Conservation (phyloP, 176 grass and related monocot genomes). For the Musa beccarii region DNA sequence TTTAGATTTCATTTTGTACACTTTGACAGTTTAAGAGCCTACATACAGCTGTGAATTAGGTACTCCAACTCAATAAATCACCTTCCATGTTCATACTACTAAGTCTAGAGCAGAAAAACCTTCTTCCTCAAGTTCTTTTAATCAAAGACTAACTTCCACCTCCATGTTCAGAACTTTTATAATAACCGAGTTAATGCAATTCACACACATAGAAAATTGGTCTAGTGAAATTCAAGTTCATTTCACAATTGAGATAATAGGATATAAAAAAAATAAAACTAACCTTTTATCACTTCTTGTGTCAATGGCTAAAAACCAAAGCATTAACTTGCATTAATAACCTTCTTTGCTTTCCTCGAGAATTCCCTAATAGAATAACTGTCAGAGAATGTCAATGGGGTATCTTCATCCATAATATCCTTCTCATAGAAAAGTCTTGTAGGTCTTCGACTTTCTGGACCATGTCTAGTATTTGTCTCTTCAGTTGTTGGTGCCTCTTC, state of each 20-base stretch:
- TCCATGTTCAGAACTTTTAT: too few relatives aligned
- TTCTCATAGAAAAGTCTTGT: conserved; percentile 67
- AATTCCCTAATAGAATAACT: conserved; percentile 58
- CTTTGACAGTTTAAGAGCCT: too few relatives aligned
- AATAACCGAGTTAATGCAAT: neutral
- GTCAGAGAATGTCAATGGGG: conserved; percentile 83
- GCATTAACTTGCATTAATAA: conserved; percentile 21
- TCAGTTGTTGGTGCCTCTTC: conserved; percentile 57
- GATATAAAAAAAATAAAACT: neutral
- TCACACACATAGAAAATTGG: neutral
- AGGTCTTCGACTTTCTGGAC: conserved; percentile 22
- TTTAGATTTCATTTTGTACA: too few relatives aligned
- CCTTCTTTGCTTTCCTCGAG: conserved; percentile 60
- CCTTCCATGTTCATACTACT: too few relatives aligned
- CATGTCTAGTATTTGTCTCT: neutral
- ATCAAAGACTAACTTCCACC: too few relatives aligned
- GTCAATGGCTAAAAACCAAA: neutral
- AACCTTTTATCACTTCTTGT: neutral
- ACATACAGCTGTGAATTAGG: too few relatives aligned
- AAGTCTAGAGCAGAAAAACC: too few relatives aligned
- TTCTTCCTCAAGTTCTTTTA: too few relatives aligned
- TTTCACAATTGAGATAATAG: neutral
- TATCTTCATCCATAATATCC: conserved; percentile 68
- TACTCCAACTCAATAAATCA: too few relatives aligned
- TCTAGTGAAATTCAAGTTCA: neutral